Conservation (phyloP, 495 filamentous ascomycete species). For the Trichoderma gamsii region DNA sequence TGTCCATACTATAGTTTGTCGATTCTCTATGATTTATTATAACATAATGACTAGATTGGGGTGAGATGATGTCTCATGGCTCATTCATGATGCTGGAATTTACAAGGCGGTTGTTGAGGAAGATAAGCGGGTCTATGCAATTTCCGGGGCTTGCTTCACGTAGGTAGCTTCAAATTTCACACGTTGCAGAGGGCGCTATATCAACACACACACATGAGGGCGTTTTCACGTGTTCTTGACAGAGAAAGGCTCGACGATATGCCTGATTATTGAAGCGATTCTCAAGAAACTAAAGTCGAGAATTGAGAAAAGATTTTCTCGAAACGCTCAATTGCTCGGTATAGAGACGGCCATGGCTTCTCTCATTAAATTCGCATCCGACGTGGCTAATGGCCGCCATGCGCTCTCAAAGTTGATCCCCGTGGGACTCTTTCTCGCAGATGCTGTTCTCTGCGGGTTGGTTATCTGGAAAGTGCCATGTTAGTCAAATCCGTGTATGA, state of each 20-base stretch:
- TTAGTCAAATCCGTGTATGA: slow-evolving; percentile 38
- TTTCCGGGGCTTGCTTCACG: neutral
- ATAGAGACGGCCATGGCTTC: neutral
- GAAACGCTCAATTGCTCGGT: too few relatives aligned
- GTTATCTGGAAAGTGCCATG: slow-evolving; percentile 85
- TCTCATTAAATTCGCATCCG: slow-evolving; percentile 23
- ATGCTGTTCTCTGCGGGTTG: slow-evolving; percentile 64
- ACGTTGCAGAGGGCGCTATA: slow-evolving; percentile 3
- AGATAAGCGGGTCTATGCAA: slow-evolving; percentile 12
- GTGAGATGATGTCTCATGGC: neutral
- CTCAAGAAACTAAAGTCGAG: too few relatives aligned
- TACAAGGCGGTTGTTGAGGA: neutral
- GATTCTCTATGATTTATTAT: neutral
- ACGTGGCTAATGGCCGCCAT: slow-evolving; percentile 38
- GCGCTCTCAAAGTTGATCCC: slow-evolving; percentile 37
- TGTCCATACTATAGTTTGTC: neutral
- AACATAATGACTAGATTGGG: neutral
- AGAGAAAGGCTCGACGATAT: too few relatives aligned
- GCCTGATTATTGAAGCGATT: too few relatives aligned
- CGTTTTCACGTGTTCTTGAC: neutral
- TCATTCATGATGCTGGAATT: neutral
- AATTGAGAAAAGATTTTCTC: too few relatives aligned
- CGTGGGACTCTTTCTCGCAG: slow-evolving; percentile 63
- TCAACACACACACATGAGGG: neutral
- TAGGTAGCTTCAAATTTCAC: neutral